Evolutionary conservation across 306 rosid species (phyloP).

Genomic region (Cicer chorassanicum): DNA sequence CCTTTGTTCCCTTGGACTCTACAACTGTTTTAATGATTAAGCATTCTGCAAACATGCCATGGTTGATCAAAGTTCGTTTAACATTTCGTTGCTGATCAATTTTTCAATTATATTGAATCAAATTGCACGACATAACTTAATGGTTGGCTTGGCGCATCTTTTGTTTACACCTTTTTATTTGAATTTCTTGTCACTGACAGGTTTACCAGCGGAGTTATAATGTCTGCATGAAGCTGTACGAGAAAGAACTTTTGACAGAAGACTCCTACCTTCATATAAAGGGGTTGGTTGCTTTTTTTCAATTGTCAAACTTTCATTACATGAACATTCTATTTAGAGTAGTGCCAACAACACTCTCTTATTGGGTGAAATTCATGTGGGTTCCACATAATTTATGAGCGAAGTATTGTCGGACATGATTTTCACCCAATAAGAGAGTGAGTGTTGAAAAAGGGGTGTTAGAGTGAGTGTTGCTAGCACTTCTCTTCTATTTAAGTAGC

Average conservation of each 20-base stretch:
- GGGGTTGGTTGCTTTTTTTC: conserved; percentile 62
- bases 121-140: conserved; percentile 28
- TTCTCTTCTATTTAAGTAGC: conserved; percentile 10
- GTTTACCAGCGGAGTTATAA: conserved; percentile 91
- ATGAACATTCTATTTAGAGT: conserved; percentile 14
- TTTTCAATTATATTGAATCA: conserved; percentile 30
- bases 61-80: conserved; percentile 29
- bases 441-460: too few relatives aligned
- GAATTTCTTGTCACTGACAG: conserved; percentile 51
- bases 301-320: conserved; percentile 10
- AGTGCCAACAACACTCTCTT: too few relatives aligned
- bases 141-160: conserved; percentile 1
- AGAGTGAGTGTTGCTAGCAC: too few relatives aligned
- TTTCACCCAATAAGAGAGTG: too few relatives aligned
- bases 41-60: conserved; percentile 23
- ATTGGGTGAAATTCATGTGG: too few relatives aligned
- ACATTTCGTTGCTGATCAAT: conserved; percentile 19
- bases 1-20: conserved; percentile 34
- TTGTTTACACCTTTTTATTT: conserved; percentile 30
- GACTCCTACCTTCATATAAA: conserved; percentile 74
- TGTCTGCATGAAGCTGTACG: conserved; percentile 84
- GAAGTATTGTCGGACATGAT: too few relatives aligned
- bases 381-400: too few relatives aligned
- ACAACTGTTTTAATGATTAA: conserved; percentile 14
- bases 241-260: conserved; percentile 89